Conservation (phyloP, 257 asterid species). For the Echium plantagineum region DNA sequence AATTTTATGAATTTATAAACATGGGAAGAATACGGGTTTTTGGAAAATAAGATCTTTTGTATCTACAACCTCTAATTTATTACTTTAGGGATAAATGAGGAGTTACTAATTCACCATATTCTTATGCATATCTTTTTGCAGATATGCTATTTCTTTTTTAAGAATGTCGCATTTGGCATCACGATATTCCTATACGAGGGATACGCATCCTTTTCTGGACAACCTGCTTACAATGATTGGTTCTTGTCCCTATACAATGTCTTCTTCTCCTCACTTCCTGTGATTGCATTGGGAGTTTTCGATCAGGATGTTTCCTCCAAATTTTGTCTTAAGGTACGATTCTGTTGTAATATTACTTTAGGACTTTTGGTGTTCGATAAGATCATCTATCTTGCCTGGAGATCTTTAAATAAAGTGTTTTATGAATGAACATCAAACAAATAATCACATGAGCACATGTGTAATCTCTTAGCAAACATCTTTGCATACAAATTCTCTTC, state of each 20-base stretch:
- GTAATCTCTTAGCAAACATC: too few relatives aligned
- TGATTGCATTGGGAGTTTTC: conserved; percentile 76
- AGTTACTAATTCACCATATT: not conserved
- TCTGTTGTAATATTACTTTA: conserved; percentile 22
- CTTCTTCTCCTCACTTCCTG: conserved; percentile 89
- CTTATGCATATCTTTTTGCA: conserved; percentile 22
- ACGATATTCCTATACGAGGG: conserved; percentile 69
- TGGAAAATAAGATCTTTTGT: too few relatives aligned
- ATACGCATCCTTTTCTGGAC: conserved; percentile 61
- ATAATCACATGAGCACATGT: too few relatives aligned
- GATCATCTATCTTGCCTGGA: too few relatives aligned
- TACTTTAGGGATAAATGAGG: not conserved
- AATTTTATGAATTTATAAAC: too few relatives aligned
- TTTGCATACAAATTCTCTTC: too few relatives aligned
- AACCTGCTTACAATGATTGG: conserved; percentile 87
- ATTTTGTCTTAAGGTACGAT: conserved; percentile 62
- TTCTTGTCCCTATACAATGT: conserved; percentile 75
- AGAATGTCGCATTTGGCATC: conserved; percentile 55
- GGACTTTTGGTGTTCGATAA: not conserved
- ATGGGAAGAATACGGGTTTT: too few relatives aligned
- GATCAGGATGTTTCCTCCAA: conserved; percentile 93
- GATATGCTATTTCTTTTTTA: conserved; percentile 83
- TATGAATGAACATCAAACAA: too few relatives aligned
- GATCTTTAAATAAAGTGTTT: too few relatives aligned
- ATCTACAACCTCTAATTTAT: conserved; percentile 3